Evolutionary conservation across 164 flowering plant genomes (phyloP).

Genomic region (Malania oleifera): DNA sequence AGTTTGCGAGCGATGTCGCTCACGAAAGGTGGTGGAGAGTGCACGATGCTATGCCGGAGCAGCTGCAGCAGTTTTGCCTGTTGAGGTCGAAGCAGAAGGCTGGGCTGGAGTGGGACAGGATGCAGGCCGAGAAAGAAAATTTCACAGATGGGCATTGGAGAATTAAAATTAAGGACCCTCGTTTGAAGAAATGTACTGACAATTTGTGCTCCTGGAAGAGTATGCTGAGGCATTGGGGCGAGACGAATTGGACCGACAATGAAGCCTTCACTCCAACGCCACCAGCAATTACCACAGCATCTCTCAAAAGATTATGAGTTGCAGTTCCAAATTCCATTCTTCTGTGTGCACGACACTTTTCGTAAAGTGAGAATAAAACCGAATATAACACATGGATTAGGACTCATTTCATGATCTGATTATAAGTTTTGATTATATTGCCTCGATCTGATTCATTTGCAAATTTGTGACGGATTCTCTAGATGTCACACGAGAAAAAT

Average conservation of each 20-base stretch:
- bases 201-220: slow-evolving; percentile 47
- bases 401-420: no score
- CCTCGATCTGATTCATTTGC: no score
- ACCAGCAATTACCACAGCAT: slow-evolving; percentile 28
- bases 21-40: slow-evolving; percentile 63
- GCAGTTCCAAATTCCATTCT: no score
- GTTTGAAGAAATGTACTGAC: slow-evolving; percentile 47
- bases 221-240: slow-evolving; percentile 60
- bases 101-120: slow-evolving; percentile 42
- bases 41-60: slow-evolving; percentile 53
- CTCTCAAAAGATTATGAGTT: slow-evolving; percentile 30
- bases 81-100: slow-evolving; percentile 49
- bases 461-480: no score
- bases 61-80: slow-evolving; percentile 42
- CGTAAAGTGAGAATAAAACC: no score
- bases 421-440: no score
- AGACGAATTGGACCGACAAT: slow-evolving; percentile 52
- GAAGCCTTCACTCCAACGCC: slow-evolving; percentile 26
- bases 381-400: no score
- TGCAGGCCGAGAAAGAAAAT: slow-evolving; percentile 41
- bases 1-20: slow-evolving; percentile 62
- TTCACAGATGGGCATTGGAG: slow-evolving; percentile 56
- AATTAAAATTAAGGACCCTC: slow-evolving; percentile 29
- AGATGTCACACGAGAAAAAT: no score
- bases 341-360: no score